Percentiles rank a stretch among this genome's conserved stretches.
Conservation (phyloP, 2,329 filamentous ascomycete genomes). For the Lasiodiplodia sp. region DNA sequence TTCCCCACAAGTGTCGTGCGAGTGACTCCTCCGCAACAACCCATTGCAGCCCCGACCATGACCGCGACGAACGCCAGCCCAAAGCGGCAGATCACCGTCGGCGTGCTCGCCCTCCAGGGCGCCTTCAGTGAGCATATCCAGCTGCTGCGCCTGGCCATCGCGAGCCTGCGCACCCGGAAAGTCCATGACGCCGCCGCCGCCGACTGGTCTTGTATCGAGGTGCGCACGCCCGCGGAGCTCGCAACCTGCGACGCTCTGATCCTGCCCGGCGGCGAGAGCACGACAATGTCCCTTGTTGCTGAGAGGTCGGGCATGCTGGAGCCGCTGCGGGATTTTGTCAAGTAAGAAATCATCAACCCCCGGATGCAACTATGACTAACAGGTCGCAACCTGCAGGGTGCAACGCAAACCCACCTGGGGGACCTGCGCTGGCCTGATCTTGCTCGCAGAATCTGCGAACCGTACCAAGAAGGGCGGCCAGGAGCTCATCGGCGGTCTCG, state of each 20-base stretch:
- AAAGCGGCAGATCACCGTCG: slow-evolving; percentile 56
- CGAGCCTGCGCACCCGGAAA: slow-evolving; percentile 49
- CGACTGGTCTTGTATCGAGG: slow-evolving; percentile 73
- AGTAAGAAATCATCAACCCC: slow-evolving; percentile 62
- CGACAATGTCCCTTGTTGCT: slow-evolving; percentile 88
- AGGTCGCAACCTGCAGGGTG: slow-evolving; percentile 58
- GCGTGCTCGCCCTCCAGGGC: slow-evolving; percentile 82
- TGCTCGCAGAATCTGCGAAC: slow-evolving; percentile 87
- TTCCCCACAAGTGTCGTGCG: slow-evolving; percentile 8
- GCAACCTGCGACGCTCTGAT: slow-evolving; percentile 80
- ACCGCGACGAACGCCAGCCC: slow-evolving; percentile 20
- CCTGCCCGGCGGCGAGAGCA: slow-evolving; percentile 94
- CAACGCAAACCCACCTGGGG: slow-evolving; percentile 88
- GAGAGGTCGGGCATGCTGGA: slow-evolving; percentile 81
- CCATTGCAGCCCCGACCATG: slow-evolving; percentile 17
- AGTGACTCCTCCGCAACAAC: slow-evolving; percentile 16
- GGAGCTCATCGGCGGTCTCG: slow-evolving; percentile 88
- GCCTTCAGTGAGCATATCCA: slow-evolving; percentile 89
- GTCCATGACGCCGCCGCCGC: slow-evolving; percentile 34
- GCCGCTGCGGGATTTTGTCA: slow-evolving; percentile 87
- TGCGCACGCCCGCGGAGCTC: slow-evolving; percentile 78
- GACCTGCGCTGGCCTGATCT: slow-evolving; percentile 92
- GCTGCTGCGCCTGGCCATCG: slow-evolving; percentile 73
- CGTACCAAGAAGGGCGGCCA: slow-evolving; percentile 90
- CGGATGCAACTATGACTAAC: slow-evolving; percentile 16